Conservation (phyloP, 768 basidiomycete species). For the Rhizopogon vesiculosus region DNA sequence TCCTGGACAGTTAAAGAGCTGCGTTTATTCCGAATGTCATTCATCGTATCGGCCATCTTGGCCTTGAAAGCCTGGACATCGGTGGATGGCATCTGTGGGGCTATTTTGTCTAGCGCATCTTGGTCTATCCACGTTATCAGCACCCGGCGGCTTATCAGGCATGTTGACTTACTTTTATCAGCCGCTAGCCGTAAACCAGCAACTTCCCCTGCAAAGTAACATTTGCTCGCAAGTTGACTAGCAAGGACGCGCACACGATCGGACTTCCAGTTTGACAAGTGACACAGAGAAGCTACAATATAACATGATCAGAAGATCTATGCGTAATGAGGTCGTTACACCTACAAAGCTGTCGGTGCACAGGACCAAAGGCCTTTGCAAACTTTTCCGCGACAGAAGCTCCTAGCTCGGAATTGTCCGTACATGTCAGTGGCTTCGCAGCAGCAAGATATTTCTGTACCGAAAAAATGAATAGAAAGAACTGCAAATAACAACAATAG, state of each 20-base stretch:
- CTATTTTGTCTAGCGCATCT: constrained; percentile 55
- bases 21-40: constrained; percentile 66
- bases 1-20: constrained; percentile 77
- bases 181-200: constrained; percentile 74
- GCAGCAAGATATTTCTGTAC: constrained; percentile 82
- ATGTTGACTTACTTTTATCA: constrained; percentile 45
- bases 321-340: constrained; percentile 1
- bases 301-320: constrained; percentile 1
- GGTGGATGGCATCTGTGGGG: constrained; percentile 52
- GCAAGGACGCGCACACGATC: constrained; percentile 81
- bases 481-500: neutral
- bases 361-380: constrained; percentile 74
- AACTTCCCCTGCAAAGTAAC: constrained; percentile 85
- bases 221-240: constrained; percentile 85
- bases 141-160: neutral
- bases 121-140: constrained; percentile 27
- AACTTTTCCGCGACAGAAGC: constrained; percentile 86
- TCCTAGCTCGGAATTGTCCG: constrained; percentile 83
- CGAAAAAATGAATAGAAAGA: neutral
- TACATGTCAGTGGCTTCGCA: constrained; percentile 62
- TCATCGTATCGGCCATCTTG: constrained; percentile 62
- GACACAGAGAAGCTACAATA: constrained; percentile 46
- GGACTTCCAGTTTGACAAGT: constrained; percentile 58
- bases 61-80: constrained; percentile 64
- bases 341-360: constrained; percentile 73